Conservation (phyloP, 1,284 basidiomycete species). For the Papiliotrema nemorosa region DNA sequence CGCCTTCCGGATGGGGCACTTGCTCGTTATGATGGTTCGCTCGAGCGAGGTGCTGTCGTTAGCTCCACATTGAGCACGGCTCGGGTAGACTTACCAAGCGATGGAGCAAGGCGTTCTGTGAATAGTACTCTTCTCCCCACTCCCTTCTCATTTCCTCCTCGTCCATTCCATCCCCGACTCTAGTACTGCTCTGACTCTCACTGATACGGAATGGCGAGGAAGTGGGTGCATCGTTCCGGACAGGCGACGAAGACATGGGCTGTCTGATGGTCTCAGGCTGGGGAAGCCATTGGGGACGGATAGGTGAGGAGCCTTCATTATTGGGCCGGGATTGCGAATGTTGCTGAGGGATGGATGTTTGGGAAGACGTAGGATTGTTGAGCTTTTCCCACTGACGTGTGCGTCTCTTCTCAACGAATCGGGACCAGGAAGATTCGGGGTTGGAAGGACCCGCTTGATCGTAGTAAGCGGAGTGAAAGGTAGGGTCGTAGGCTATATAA, state of each 20-base stretch:
- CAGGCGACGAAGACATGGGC: slow-evolving; percentile 33
- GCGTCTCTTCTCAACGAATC: slow-evolving; percentile 22
- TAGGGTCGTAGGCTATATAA: background rate
- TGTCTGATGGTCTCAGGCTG: background rate
- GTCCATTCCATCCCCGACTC: slow-evolving; percentile 13
- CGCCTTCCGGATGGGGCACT: background rate
- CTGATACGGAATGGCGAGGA: slow-evolving; percentile 22
- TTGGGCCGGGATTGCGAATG: background rate
- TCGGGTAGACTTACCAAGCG: slow-evolving; percentile 25
- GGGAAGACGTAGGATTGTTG: slow-evolving; percentile 9
- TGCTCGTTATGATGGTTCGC: background rate
- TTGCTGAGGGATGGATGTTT: background rate
- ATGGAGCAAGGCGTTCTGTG: slow-evolving; percentile 29
- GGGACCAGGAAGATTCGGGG: background rate
- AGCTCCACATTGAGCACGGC: no score
- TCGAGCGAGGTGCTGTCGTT: no score
- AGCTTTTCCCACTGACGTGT: slow-evolving; percentile 31
- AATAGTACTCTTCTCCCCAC: slow-evolving; percentile 33
- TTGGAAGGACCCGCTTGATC: background rate
- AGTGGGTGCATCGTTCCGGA: slow-evolving; percentile 26
- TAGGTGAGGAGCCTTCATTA: background rate
- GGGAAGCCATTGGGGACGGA: background rate
- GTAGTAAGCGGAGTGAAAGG: background rate
- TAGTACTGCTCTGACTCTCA: background rate
- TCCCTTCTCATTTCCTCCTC: slow-evolving; percentile 28